Conservation (phyloP, 805 yeast species). For the Yarrowia sp. region DNA sequence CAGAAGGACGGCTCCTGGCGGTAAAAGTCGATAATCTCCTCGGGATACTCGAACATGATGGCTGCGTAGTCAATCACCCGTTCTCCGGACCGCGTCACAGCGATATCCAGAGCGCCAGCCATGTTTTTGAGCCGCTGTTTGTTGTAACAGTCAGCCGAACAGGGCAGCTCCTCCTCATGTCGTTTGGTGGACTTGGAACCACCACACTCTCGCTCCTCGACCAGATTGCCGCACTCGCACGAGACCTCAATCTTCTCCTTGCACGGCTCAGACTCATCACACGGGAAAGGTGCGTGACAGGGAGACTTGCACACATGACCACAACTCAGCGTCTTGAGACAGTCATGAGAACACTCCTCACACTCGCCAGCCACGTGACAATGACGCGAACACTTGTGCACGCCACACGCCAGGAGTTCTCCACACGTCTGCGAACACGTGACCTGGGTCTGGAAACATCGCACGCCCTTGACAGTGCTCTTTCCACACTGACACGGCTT, state of each 20-base stretch:
- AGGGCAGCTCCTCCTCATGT: slow-evolving; percentile 46
- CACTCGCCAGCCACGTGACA: slow-evolving; percentile 65
- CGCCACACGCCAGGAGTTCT: slow-evolving; percentile 45
- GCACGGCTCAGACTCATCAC: slow-evolving; percentile 50
- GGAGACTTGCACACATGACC: slow-evolving; percentile 61
- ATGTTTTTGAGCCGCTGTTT: slow-evolving; percentile 58
- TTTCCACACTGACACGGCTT: slow-evolving; percentile 64
- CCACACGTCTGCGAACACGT: slow-evolving; percentile 70
- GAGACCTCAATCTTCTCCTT: slow-evolving; percentile 46
- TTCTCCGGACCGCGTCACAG: slow-evolving; percentile 32
- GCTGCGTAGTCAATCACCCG: slow-evolving; percentile 31
- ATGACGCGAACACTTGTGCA: slow-evolving; percentile 49
- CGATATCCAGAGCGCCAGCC: slow-evolving; percentile 57
- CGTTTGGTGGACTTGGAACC: slow-evolving; percentile 41
- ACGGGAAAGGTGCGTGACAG: slow-evolving; percentile 57
- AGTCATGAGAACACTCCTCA: slow-evolving; percentile 55
- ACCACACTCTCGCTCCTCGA: slow-evolving; percentile 53
- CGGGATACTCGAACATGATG: slow-evolving; percentile 30
- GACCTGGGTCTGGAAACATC: slow-evolving; percentile 64
- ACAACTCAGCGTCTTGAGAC: slow-evolving; percentile 56
- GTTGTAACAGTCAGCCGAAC: slow-evolving; percentile 68
- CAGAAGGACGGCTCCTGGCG: slow-evolving; percentile 67
- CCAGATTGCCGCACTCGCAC: slow-evolving; percentile 65
- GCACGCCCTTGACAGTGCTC: slow-evolving; percentile 53
- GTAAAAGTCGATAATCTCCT: slow-evolving; percentile 46